Conservation (phyloP, 2,329 filamentous ascomycete genomes). For the Ceratocystis variospora region DNA sequence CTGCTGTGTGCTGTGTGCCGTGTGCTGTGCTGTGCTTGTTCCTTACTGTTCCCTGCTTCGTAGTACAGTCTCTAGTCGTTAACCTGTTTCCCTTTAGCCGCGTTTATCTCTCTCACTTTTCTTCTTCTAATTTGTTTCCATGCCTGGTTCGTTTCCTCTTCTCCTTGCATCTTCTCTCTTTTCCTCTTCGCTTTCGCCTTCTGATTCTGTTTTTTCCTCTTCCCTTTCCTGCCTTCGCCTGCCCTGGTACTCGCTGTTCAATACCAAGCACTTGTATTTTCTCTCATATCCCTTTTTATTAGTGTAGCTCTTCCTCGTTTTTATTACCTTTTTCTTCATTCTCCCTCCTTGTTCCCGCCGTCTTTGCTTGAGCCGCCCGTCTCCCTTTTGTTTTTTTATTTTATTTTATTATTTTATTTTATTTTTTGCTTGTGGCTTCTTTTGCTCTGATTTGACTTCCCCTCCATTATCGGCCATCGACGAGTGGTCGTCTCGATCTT, state of each 20-base stretch:
- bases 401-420: neutral
- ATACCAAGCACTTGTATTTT: neutral
- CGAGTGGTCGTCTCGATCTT: neutral
- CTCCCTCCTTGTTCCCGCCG: neutral
- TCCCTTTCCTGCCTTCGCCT: neutral
- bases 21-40: neutral
- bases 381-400: neutral
- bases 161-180: neutral
- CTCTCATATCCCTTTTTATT: neutral
- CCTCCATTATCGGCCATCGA: neutral
- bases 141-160: neutral
- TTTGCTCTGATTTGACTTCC: neutral
- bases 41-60: neutral
- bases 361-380: neutral
- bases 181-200: neutral
- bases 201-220: neutral
- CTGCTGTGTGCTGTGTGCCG: neutral
- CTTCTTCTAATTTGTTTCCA: neutral
- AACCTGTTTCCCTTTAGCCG: neutral
- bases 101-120: constrained; percentile 4
- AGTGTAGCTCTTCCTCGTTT: neutral
- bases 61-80: neutral
- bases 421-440: neutral
- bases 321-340: neutral
- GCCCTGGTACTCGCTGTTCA: neutral